phyloP scores from a whole-genome alignment of 192 early-diverging fungal genomes.

The Podila clonocystis region DNA sequence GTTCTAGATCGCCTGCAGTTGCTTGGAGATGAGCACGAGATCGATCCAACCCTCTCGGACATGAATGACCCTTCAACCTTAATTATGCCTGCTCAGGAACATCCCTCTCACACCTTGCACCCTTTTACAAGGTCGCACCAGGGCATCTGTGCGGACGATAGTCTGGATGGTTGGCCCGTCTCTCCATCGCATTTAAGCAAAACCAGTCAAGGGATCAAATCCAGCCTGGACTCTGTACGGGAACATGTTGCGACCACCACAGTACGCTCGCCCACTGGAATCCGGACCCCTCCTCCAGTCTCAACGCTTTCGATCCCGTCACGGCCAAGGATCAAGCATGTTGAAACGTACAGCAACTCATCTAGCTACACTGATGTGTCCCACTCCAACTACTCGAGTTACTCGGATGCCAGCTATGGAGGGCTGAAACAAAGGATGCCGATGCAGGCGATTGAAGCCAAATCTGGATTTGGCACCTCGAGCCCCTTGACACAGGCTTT shows the following conservation, averaged over 20 bases:
- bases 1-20: slow-evolving; percentile 20
- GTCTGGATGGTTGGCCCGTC: slow-evolving; percentile 16
- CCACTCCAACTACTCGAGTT: slow-evolving; percentile 15
- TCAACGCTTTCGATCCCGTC: not conserved
- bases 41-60: slow-evolving; percentile 34
- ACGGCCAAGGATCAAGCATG: not conserved
- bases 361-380: slow-evolving; percentile 17
- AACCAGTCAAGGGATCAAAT: not conserved
- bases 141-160: slow-evolving; percentile 4
- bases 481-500: not conserved
- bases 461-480: not conserved
- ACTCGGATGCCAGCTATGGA: slow-evolving; percentile 1
- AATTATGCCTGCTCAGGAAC: slow-evolving; percentile 29
- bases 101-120: not conserved
- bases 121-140: slow-evolving; percentile 1
- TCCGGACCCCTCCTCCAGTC: not conserved
- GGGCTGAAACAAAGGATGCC: not conserved
- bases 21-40: not conserved
- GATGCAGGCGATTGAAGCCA: not conserved
- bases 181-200: not conserved
- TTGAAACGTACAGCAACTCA: not conserved
- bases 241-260: not conserved
- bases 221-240: not conserved
- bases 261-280: not conserved
- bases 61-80: slow-evolving; percentile 40